phyloP scores from a whole-genome alignment of 768 basidiomycete genomes.

The Tulasnella sp. region DNA sequence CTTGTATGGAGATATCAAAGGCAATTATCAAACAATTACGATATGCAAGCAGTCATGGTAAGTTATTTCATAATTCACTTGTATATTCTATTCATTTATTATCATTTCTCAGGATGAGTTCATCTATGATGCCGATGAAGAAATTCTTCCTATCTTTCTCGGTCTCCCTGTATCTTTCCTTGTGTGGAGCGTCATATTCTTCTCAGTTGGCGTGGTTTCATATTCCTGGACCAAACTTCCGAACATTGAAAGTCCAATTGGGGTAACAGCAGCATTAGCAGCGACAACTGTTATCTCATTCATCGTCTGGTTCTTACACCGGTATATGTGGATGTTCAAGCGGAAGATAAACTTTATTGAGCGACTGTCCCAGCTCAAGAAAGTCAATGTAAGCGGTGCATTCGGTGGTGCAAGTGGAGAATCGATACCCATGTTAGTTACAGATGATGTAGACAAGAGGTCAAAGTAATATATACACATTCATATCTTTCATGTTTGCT shows the following conservation, averaged over 20 bases:
- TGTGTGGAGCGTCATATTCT: conserved; percentile 8
- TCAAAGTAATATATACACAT: too few relatives aligned
- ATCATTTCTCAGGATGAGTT: conserved; percentile 9
- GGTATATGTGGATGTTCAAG: conserved; percentile 3
- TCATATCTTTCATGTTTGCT: too few relatives aligned
- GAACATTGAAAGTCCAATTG: not conserved
- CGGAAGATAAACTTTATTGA: too few relatives aligned
- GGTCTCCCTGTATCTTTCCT: conserved; percentile 8
- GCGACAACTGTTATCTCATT: not conserved
- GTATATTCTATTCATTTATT: not conserved
- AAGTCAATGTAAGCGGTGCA: too few relatives aligned
- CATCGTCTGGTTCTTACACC: not conserved
- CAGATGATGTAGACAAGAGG: too few relatives aligned
- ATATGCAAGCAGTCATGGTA: conserved; percentile 13
- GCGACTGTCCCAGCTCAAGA: too few relatives aligned
- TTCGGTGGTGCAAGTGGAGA: too few relatives aligned
- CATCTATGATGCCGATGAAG: conserved; percentile 10
- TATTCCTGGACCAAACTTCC: conserved; percentile 9
- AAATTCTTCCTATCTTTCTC: conserved; percentile 10
- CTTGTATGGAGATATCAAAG: conserved; percentile 14
- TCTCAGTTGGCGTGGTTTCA: conserved; percentile 5
- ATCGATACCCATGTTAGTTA: too few relatives aligned
- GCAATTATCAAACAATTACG: conserved; percentile 10
- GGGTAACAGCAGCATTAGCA: conserved; percentile 2
- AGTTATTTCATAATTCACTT: not conserved